These are phyloP conservation scores for Bryoerythrophyllum caledonicum DNA, from an alignment of 225 moss, liverwort and hornwort genomes.

Conservation along the genomic window DNA sequence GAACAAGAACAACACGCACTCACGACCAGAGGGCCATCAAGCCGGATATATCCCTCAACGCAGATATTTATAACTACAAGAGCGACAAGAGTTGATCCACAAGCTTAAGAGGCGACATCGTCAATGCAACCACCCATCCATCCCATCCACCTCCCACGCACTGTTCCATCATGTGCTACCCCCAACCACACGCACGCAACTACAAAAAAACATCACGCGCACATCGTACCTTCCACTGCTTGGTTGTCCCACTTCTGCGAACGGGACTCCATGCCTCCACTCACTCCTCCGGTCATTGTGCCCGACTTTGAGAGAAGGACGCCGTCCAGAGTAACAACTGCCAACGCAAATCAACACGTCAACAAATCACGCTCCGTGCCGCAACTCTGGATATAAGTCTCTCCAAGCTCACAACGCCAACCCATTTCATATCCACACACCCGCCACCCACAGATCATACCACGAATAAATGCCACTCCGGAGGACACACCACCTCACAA, in stretches of 20 bases:
- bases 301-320: conserved; percentile 72
- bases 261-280: conserved; percentile 77
- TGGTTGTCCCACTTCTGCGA: conserved; percentile 98
- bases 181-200: not conserved
- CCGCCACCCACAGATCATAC: not conserved
- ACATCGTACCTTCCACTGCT: conserved; percentile 76
- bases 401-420: not conserved
- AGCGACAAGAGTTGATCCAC: not conserved
- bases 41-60: not conserved
- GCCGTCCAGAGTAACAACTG: conserved; percentile 80
- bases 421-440: not conserved
- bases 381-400: not conserved
- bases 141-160: not conserved
- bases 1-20: not conserved
- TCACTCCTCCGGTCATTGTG: conserved; percentile 86
- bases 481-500: too few species aligned
- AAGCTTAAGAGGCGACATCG: not conserved
- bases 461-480: not conserved
- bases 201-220: not conserved
- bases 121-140: not conserved
- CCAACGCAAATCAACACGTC: not conserved
- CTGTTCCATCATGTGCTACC: conserved; percentile 8
- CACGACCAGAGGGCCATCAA: not conserved
- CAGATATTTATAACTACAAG: not conserved
- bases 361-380: conserved; percentile 59